Conservation (phyloP, 805 yeast genomes). For the Cyberlindnera maritima region DNA sequence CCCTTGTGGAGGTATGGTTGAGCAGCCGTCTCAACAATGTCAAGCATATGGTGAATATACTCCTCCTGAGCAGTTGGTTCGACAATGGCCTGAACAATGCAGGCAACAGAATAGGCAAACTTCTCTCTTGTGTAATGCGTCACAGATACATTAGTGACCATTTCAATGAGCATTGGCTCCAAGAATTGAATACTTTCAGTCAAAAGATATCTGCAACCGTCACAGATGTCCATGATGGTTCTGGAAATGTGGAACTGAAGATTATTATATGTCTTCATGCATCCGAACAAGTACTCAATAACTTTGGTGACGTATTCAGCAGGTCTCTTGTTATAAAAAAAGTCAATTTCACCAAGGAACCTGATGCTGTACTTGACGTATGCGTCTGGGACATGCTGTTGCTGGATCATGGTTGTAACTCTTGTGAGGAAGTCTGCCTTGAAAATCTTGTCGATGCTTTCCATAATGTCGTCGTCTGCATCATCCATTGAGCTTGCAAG, state of each 20-base stretch:
- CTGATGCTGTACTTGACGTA: constrained; percentile 50
- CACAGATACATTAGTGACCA: constrained; percentile 39
- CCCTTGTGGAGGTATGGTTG: constrained; percentile 17
- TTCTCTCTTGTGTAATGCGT: constrained; percentile 54
- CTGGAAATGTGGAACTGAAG: constrained; percentile 44
- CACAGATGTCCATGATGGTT: constrained; percentile 59
- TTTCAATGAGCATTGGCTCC: constrained; percentile 44
- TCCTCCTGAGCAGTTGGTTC: constrained; percentile 44
- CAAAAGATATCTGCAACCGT: constrained; percentile 46
- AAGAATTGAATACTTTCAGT: constrained; percentile 44
- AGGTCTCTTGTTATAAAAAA: constrained; percentile 54
- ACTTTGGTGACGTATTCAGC: constrained; percentile 44
- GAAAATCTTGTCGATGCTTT: constrained; percentile 27
- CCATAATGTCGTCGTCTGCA: constrained; percentile 23
- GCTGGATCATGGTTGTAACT: constrained; percentile 17
- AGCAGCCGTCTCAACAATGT: constrained; percentile 28
- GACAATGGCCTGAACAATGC: constrained; percentile 53
- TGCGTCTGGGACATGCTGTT: constrained; percentile 7
- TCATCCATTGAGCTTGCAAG: constrained; percentile 46
- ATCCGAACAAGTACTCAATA: constrained; percentile 52
- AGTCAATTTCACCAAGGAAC: constrained; percentile 56
- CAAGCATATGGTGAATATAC: constrained; percentile 33
- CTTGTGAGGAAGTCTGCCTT: constrained; percentile 29
- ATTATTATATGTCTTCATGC: constrained; percentile 28
- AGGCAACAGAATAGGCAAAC: constrained; percentile 58